These are phyloP conservation scores for Globisporangium canariense DNA, from an alignment of 352 stramenopile species.

Conservation along the genomic window DNA sequence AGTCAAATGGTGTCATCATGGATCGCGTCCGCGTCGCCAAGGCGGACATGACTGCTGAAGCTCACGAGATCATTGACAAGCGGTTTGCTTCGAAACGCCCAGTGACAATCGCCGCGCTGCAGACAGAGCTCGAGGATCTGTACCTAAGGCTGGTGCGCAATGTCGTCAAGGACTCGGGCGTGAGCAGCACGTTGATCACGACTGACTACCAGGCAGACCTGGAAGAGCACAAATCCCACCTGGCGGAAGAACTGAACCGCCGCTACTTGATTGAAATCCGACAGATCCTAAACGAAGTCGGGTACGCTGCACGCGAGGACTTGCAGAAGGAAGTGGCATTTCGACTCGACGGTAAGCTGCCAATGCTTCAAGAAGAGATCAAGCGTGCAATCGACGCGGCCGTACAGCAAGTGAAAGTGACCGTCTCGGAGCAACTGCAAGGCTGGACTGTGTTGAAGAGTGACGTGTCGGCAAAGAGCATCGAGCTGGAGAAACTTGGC, in stretches of 20 bases:
- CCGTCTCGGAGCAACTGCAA: slow-evolving; percentile 49
- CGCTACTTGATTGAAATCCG: slow-evolving; percentile 78
- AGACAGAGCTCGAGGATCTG: slow-evolving; percentile 53
- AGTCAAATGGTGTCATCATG: slow-evolving; percentile 42
- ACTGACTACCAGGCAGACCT: slow-evolving; percentile 52
- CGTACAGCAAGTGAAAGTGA: slow-evolving; percentile 47
- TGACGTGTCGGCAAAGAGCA: slow-evolving; percentile 57
- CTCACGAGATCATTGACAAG: slow-evolving; percentile 59
- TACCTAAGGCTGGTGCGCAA: slow-evolving; percentile 30
- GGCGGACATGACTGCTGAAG: slow-evolving; percentile 51
- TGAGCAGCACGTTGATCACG: slow-evolving; percentile 31
- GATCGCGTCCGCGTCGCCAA: slow-evolving; percentile 58
- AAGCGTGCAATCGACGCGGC: slow-evolving; percentile 57
- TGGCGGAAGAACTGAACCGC: slow-evolving; percentile 64
- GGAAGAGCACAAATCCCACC: slow-evolving; percentile 57
- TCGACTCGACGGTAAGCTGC: slow-evolving; percentile 67
- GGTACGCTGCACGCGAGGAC: slow-evolving; percentile 56
- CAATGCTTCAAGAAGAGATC: slow-evolving; percentile 57
- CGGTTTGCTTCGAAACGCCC: slow-evolving; percentile 44
- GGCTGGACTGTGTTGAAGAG: slow-evolving; percentile 71
- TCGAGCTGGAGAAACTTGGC: slow-evolving; percentile 69
- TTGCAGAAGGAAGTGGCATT: slow-evolving; percentile 57
- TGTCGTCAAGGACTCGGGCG: slow-evolving; percentile 22
- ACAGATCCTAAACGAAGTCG: slow-evolving; percentile 69
- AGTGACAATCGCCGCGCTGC: slow-evolving; percentile 55